These are phyloP conservation scores for Ceratobasidium papillatum DNA, from an alignment of 1,284 basidiomycete genomes.

Conservation along the genomic window DNA sequence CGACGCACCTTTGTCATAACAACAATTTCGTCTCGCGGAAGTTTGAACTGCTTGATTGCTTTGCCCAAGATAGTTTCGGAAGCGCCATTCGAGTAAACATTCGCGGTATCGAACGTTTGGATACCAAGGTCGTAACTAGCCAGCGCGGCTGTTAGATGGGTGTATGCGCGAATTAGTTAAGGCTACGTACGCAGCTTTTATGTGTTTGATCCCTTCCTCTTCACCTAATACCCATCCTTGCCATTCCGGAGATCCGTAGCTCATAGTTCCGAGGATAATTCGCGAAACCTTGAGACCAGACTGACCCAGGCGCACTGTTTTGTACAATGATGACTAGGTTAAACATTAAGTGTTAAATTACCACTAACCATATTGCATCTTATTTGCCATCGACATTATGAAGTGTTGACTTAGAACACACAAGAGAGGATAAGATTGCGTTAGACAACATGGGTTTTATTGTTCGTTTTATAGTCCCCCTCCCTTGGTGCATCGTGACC, in stretches of 20 bases:
- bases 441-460: no score
- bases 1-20: slow-evolving; percentile 52
- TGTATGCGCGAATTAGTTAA: neutral
- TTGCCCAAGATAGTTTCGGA: slow-evolving; percentile 58
- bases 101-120: slow-evolving; percentile 61
- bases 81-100: slow-evolving; percentile 51
- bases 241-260: slow-evolving; percentile 41
- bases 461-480: no score
- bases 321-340: neutral
- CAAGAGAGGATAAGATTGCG: no score
- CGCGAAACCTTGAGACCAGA: slow-evolving; percentile 43
- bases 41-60: slow-evolving; percentile 56
- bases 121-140: slow-evolving; percentile 40
- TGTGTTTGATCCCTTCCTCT: slow-evolving; percentile 39
- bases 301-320: slow-evolving; percentile 41
- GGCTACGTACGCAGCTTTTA: slow-evolving; percentile 38
- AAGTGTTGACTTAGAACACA: no score
- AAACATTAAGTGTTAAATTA: neutral
- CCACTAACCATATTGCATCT: slow-evolving; percentile 29
- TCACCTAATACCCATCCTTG: slow-evolving; percentile 40
- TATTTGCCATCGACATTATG: neutral
- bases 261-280: slow-evolving; percentile 41
- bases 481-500: no score
- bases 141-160: neutral
- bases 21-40: slow-evolving; percentile 56